phyloP scores from a whole-genome alignment of 1,284 basidiomycete species.

The Apiotrichum veenhuisii region DNA sequence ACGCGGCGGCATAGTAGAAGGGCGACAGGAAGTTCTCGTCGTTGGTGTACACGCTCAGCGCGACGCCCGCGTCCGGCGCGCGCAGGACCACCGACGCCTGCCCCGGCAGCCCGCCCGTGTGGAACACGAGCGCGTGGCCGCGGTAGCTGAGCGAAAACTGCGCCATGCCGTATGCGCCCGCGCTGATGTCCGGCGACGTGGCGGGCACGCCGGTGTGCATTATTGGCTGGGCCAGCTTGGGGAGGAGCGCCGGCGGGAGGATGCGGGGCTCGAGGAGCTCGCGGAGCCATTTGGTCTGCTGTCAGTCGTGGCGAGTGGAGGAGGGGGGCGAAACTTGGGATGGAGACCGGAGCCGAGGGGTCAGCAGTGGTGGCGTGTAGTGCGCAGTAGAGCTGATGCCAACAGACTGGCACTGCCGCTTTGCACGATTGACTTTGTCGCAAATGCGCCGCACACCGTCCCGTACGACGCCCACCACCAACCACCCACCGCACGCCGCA shows the following conservation, averaged over 20 bases:
- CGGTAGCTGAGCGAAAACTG: slow-evolving; percentile 15
- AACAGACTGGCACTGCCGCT: too few species aligned
- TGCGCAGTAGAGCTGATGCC: too few species aligned
- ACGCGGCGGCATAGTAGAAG: slow-evolving; percentile 8
- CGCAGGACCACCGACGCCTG: slow-evolving; percentile 15
- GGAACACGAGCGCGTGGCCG: slow-evolving; percentile 17
- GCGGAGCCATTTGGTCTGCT: slow-evolving; percentile 24
- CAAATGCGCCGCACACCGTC: too few species aligned
- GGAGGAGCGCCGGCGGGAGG: slow-evolving; percentile 23
- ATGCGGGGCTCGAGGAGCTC: slow-evolving; percentile 29
- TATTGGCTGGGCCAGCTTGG: background rate
- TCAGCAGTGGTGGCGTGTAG: too few species aligned
- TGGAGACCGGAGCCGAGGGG: too few species aligned
- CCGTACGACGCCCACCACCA: too few species aligned
- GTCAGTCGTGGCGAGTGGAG: background rate
- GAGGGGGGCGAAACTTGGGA: too few species aligned
- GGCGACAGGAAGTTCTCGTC: slow-evolving; percentile 10
- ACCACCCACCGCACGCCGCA: too few species aligned
- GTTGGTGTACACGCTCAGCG: slow-evolving; percentile 21
- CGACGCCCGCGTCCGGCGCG: slow-evolving; percentile 16
- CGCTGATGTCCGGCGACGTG: background rate
- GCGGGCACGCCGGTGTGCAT: background rate
- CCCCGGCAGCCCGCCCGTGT: slow-evolving; percentile 23
- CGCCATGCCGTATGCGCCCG: slow-evolving; percentile 18
- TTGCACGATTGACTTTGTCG: too few species aligned